Evolutionary conservation across 1,284 basidiomycete species (phyloP), one percentile per base, ranked within the genome.

Genomic region (Ganoderma resinaceum): DNA sequence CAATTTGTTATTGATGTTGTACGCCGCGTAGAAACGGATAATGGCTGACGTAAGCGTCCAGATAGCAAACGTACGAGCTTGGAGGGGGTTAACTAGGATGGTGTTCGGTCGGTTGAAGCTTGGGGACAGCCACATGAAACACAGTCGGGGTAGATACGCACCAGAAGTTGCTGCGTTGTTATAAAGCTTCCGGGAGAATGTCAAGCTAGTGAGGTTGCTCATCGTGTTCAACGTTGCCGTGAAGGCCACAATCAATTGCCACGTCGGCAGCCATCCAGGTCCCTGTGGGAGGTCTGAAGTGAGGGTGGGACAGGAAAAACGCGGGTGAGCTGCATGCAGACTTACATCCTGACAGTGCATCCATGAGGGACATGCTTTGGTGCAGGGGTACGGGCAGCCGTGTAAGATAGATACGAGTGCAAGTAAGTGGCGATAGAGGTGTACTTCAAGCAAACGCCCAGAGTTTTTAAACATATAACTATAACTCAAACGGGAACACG

Each of bases 41-140:
- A 93, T 82, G 18, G 93, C 94, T 4, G 95, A 90, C 23, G 92
- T 91, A 65, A 96, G 81, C 0, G 96, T 97, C 96, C 96, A 98
- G 0, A 89, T 85, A 2, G 87, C 95, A 78, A 97, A 97, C 1
- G 95, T 93, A 53, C 96, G 88, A 38, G 94, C 92, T 70, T 96
- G 94, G 18, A 98, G 85, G 18, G 86, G 82, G 11, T 92, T 96
- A 26, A 98, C 96, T 97, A 79, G 42, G 68, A 38, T 62, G 43
- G 68, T 43, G 61, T 37, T 52, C 26, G 53, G 23, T 38, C 16
- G 43, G 29, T 29, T 38, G 58, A 35, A 9, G 20, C 37, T 49
- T 11, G n/a, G 16, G 33, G 12, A 38, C 11, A 38, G 37, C 35
- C 35, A 59, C 23, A 38, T 35, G 35, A 2, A 29, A 2, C 20